These are phyloP conservation scores for Chalara sp. DNA, from an alignment of 2,329 filamentous ascomycete genomes.

Conservation along the genomic window DNA sequence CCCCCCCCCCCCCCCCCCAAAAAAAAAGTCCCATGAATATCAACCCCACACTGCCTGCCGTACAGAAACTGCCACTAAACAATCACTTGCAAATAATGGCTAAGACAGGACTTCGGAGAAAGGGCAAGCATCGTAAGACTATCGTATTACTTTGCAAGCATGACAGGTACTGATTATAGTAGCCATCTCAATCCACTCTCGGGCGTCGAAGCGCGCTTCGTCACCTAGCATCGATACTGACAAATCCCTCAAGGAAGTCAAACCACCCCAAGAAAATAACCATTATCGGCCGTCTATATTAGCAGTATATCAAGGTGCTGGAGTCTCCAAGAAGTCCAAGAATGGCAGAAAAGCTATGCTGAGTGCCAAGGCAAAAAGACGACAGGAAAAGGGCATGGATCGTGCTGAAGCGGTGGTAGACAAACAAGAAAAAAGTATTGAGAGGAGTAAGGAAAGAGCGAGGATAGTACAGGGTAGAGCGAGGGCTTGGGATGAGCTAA, in stretches of 20 bases:
- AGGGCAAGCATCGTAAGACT: constrained; percentile 19
- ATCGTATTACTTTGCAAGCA: no score
- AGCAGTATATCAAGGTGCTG: constrained; percentile 58
- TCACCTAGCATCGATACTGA: constrained; percentile 65
- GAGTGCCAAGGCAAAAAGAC: constrained; percentile 47
- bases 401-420: constrained; percentile 54
- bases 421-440: constrained; percentile 48
- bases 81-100: constrained; percentile 20
- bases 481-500: constrained; percentile 54
- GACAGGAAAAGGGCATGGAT: constrained; percentile 51
- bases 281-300: constrained; percentile 59
- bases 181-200: constrained; percentile 60
- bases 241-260: constrained; percentile 60
- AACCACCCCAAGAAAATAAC: constrained; percentile 41
- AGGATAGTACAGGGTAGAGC: constrained; percentile 41
- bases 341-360: constrained; percentile 45
- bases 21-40: not conserved
- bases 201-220: constrained; percentile 65
- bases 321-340: constrained; percentile 62
- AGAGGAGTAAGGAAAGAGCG: constrained; percentile 45
- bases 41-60: no score
- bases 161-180: not conserved
- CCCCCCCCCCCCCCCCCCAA: not conserved
- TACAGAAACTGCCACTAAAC: not conserved
- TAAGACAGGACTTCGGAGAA: constrained; percentile 27